Percentiles rank a stretch among this genome's conserved stretches.
These are phyloP conservation scores for Arachis monticola DNA, from an alignment of 331 rosid species.

Conservation along the genomic window DNA sequence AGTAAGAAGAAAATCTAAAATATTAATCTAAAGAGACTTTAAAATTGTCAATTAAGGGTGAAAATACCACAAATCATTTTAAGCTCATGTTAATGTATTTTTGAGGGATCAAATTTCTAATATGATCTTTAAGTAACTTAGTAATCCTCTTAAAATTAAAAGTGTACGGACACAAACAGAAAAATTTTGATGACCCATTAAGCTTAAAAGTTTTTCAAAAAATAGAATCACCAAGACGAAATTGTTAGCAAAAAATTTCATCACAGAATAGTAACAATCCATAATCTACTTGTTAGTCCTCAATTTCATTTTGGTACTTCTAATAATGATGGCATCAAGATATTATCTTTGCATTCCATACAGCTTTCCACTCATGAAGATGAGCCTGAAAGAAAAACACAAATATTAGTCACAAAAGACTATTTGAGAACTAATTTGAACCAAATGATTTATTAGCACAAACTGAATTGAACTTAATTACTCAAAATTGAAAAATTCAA, in stretches of 20 bases:
- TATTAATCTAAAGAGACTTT: no score
- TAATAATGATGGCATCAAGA: slow-evolving; percentile 36
- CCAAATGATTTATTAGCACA: not conserved
- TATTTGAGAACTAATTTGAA: not conserved
- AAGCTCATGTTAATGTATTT: no score
- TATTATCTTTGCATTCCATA: slow-evolving; percentile 4
- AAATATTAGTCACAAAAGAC: not conserved
- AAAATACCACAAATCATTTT: no score
- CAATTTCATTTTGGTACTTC: not conserved
- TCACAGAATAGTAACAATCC: not conserved
- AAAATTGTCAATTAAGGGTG: no score
- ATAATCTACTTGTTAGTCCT: not conserved
- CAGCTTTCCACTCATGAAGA: not conserved
- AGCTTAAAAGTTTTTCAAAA: no score
- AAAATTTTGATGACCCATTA: not conserved
- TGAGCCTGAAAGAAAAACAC: not conserved
- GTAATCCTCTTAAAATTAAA: not conserved
- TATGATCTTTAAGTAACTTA: not conserved
- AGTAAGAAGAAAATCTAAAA: no score
- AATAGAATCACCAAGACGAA: no score
- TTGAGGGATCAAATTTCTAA: no score
- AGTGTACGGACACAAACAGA: not conserved
- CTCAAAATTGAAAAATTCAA: not conserved
- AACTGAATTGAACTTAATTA: not conserved
- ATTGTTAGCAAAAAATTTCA: no score